Percentiles rank a stretch among this genome's conserved stretches.
These are phyloP conservation scores for Aspergillus alliaceus DNA, from an alignment of 2,329 filamentous ascomycete species.

Conservation along the genomic window DNA sequence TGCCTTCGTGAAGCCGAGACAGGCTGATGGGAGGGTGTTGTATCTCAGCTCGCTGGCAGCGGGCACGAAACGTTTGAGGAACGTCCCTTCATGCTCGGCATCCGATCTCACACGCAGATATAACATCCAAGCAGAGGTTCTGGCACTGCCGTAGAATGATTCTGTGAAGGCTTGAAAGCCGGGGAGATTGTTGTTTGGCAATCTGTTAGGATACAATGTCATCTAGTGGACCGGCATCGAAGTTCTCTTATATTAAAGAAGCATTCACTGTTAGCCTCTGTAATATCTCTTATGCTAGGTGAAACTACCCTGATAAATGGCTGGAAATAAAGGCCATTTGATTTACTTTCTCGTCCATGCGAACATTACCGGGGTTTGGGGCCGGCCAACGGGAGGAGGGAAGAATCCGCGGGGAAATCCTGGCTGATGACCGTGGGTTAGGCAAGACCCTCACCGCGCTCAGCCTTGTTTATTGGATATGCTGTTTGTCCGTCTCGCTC, in stretches of 20 bases:
- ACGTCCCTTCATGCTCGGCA: too few relatives aligned
- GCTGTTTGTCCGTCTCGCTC: too few relatives aligned
- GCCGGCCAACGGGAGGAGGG: too few relatives aligned
- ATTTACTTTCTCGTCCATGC: not conserved
- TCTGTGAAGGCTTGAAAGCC: not conserved
- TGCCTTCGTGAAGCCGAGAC: not conserved
- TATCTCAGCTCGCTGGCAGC: too few relatives aligned
- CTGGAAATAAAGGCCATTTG: not conserved
- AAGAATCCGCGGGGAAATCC: too few relatives aligned
- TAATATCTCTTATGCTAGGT: not conserved
- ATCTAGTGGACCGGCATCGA: not conserved
- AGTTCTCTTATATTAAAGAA: not conserved
- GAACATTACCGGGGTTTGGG: too few relatives aligned
- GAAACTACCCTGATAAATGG: too few relatives aligned
- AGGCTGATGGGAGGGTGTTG: too few relatives aligned
- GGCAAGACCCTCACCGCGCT: too few relatives aligned
- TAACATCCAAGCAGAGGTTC: not conserved
- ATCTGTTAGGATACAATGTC: not conserved
- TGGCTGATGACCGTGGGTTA: too few relatives aligned
- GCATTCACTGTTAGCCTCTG: not conserved
- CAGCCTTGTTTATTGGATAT: too few relatives aligned
- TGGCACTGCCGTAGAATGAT: not conserved
- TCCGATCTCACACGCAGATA: not conserved
- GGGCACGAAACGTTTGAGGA: too few relatives aligned
- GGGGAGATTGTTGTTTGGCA: not conserved